Conservation (phyloP, 2,329 filamentous ascomycete species). For the Whalleya microplaca region DNA sequence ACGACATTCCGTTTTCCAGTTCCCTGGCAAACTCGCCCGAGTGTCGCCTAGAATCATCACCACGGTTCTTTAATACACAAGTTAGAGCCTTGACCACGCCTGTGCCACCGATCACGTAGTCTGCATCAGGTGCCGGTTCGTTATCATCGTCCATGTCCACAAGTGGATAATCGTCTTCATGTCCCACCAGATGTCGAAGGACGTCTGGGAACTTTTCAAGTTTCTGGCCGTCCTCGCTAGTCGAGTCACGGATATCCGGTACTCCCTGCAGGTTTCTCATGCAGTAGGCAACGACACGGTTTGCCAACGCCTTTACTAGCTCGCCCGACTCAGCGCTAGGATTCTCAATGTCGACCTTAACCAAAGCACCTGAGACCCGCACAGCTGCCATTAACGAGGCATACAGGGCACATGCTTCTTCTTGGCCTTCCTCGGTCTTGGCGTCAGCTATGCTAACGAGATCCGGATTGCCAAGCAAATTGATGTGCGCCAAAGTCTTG, state of each 20-base stretch:
- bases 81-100: constrained; percentile 93
- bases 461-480: constrained; percentile 79
- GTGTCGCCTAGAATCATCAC: constrained; percentile 61
- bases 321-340: constrained; percentile 82
- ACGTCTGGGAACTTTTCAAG: constrained; percentile 72
- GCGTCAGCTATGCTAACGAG: constrained; percentile 73
- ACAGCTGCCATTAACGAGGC: constrained; percentile 89
- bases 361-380: constrained; percentile 78
- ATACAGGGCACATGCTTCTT: constrained; percentile 93
- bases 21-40: constrained; percentile 58
- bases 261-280: constrained; percentile 86
- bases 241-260: constrained; percentile 50
- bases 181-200: constrained; percentile 82
- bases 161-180: constrained; percentile 52
- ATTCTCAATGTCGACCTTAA: constrained; percentile 91
- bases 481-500: constrained; percentile 80
- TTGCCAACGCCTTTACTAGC: constrained; percentile 87
- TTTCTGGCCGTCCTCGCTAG: constrained; percentile 36
- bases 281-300: constrained; percentile 93
- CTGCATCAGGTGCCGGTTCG: constrained; percentile 78
- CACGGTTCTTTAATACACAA: constrained; percentile 84
- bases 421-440: constrained; percentile 77
- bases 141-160: constrained; percentile 62
- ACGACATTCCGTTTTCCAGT: constrained; percentile 54
- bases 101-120: constrained; percentile 94